Conservation (phyloP, 805 yeast species). For the Ogataea dorogensis region DNA sequence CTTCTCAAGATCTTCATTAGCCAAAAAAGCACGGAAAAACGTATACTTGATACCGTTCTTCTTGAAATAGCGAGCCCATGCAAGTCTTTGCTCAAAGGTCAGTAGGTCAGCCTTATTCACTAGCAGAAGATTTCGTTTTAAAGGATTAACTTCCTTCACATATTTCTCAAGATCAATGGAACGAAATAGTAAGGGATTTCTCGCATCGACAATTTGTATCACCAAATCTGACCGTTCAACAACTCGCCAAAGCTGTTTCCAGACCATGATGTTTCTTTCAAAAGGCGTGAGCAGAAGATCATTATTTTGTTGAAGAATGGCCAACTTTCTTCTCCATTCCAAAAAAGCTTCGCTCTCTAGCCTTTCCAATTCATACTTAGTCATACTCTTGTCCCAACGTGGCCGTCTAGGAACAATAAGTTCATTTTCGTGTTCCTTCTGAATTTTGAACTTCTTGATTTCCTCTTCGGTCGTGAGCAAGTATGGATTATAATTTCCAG, state of each 20-base stretch:
- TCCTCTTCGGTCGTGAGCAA: slow-evolving; percentile 68
- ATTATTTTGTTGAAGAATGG: slow-evolving; percentile 76
- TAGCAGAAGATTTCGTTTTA: slow-evolving; percentile 75
- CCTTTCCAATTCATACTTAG: slow-evolving; percentile 75
- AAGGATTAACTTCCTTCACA: slow-evolving; percentile 71
- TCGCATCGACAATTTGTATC: slow-evolving; percentile 96
- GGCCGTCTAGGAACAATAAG: slow-evolving; percentile 95
- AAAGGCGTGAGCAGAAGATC: slow-evolving; percentile 91
- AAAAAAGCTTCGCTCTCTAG: slow-evolving; percentile 87
- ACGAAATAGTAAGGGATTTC: slow-evolving; percentile 88
- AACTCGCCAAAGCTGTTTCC: slow-evolving; percentile 98
- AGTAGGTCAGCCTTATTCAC: slow-evolving; percentile 94
- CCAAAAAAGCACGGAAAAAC: slow-evolving; percentile 87
- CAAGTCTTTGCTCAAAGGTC: slow-evolving; percentile 68
- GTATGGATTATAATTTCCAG: slow-evolving; percentile 49
- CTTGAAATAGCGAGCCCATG: slow-evolving; percentile 85
- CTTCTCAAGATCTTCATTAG: slow-evolving; percentile 70
- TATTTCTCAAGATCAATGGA: slow-evolving; percentile 81
- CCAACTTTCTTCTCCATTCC: slow-evolving; percentile 91
- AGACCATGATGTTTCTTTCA: slow-evolving; percentile 94
- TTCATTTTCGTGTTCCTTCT: slow-evolving; percentile 61
- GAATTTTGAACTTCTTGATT: slow-evolving; percentile 55
- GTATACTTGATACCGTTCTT: slow-evolving; percentile 73
- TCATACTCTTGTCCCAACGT: slow-evolving; percentile 69
- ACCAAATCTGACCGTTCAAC: slow-evolving; percentile 91